Conservation (phyloP, 176 grass and related monocot species). For the Carex myosuroides region DNA sequence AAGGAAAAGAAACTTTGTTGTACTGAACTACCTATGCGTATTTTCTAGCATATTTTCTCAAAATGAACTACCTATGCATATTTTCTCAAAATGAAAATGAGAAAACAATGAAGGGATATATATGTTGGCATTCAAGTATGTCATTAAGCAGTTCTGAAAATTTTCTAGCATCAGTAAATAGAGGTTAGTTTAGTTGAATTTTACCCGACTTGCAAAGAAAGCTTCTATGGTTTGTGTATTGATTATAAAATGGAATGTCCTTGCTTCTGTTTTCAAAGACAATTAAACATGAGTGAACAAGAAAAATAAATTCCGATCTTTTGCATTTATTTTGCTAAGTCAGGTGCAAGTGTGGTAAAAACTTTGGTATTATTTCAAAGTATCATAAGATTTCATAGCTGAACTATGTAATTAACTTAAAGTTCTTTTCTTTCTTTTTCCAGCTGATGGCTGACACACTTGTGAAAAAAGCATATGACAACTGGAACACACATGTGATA, state of each 20-base stretch:
- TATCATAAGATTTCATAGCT: background rate
- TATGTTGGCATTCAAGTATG: background rate
- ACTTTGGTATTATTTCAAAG: background rate
- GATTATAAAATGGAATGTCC: background rate
- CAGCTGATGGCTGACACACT: constrained; percentile 57
- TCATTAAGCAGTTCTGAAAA: background rate
- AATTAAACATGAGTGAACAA: background rate
- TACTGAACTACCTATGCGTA: background rate
- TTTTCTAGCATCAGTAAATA: background rate
- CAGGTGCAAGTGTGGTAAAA: too few relatives aligned
- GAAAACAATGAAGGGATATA: background rate
- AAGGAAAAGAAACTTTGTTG: background rate
- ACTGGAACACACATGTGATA: constrained; percentile 62
- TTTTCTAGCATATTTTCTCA: too few relatives aligned
- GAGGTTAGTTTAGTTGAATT: background rate
- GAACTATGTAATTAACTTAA: background rate
- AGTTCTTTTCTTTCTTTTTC: background rate
- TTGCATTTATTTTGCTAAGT: background rate
- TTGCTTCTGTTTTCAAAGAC: background rate
- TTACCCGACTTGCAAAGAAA: background rate
- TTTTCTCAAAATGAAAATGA: too few relatives aligned
- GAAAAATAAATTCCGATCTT: background rate
- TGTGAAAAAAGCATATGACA: constrained; percentile 77
- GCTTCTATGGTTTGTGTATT: background rate
- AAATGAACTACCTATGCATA: background rate